These are phyloP conservation scores for Thielaviopsis ethacetica DNA, from an alignment of 2,329 filamentous ascomycete species.

Conservation along the genomic window DNA sequence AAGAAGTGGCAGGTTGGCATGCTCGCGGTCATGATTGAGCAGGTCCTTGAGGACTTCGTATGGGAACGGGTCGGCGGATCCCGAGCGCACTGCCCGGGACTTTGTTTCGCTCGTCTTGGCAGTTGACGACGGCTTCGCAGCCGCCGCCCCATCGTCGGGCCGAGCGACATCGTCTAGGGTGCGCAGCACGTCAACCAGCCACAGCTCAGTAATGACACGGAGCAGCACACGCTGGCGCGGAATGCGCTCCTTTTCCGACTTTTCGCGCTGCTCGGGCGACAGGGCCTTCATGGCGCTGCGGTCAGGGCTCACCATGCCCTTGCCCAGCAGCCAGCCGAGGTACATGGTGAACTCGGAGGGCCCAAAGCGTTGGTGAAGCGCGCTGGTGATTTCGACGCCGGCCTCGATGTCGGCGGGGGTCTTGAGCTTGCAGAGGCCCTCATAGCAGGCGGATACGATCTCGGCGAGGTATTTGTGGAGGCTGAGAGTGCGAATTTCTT, in stretches of 20 bases:
- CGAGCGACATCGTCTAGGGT: constrained; percentile 55
- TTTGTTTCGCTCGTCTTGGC: constrained; percentile 46
- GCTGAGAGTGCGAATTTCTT: constrained; percentile 79
- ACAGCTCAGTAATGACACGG: constrained; percentile 84
- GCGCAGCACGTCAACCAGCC: constrained; percentile 77
- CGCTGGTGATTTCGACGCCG: constrained; percentile 82
- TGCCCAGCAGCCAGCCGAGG: constrained; percentile 81
- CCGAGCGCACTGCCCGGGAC: constrained; percentile 39
- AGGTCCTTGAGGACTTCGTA: constrained; percentile 96
- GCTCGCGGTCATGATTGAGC: constrained; percentile 82
- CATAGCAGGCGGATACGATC: constrained; percentile 89
- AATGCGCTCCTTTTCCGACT: constrained; percentile 89
- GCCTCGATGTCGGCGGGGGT: constrained; percentile 81
- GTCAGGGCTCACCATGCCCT: constrained; percentile 81
- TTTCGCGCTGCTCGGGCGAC: constrained; percentile 67
- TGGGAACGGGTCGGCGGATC: constrained; percentile 77
- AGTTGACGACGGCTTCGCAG: constrained; percentile 27
- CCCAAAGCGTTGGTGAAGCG: constrained; percentile 89
- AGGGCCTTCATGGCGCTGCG: constrained; percentile 67
- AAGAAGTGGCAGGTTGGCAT: constrained; percentile 75
- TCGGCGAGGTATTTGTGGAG: constrained; percentile 94
- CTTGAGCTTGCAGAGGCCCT: constrained; percentile 84
- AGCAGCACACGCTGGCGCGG: constrained; percentile 72
- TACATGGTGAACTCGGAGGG: constrained; percentile 80
- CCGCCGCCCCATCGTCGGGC: constrained; percentile 47